Conservation (phyloP, 148 eudicot species). For the Silene uniflora region DNA sequence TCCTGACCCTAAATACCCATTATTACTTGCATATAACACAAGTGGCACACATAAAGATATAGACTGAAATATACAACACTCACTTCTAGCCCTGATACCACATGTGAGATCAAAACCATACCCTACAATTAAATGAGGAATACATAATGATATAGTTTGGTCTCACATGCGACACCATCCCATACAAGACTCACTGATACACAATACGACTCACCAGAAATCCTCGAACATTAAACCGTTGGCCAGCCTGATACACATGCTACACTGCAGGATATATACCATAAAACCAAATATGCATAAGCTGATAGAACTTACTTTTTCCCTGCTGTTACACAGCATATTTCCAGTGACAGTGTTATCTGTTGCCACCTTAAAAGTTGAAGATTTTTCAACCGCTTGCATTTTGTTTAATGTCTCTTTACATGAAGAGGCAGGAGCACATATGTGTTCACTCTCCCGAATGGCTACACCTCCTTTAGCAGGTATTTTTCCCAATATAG, state of each 20-base stretch:
- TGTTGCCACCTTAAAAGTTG: constrained; percentile 11
- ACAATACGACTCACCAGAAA: background rate
- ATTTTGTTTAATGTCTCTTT: constrained; percentile 15
- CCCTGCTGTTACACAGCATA: constrained; percentile 10
- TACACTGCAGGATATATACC: background rate
- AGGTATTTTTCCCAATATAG: constrained; percentile 7
- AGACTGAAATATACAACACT: background rate
- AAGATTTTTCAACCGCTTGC: constrained; percentile 11
- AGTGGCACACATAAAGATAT: background rate
- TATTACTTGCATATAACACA: background rate
- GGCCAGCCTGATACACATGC: background rate
- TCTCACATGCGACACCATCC: background rate
- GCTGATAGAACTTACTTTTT: constrained; percentile 26
- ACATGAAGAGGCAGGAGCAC: constrained; percentile 17
- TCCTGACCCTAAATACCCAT: background rate
- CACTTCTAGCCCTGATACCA: background rate
- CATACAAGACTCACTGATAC: background rate
- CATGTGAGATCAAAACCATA: background rate
- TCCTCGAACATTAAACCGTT: background rate
- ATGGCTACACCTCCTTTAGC: constrained; percentile 10
- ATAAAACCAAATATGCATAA: constrained; percentile 3
- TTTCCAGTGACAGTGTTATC: constrained; percentile 2
- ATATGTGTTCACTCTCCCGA: background rate
- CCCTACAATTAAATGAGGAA: background rate
- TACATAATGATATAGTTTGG: background rate